Evolutionary conservation across 257 asterid species (phyloP).

Genomic region (Misopates orontium): DNA sequence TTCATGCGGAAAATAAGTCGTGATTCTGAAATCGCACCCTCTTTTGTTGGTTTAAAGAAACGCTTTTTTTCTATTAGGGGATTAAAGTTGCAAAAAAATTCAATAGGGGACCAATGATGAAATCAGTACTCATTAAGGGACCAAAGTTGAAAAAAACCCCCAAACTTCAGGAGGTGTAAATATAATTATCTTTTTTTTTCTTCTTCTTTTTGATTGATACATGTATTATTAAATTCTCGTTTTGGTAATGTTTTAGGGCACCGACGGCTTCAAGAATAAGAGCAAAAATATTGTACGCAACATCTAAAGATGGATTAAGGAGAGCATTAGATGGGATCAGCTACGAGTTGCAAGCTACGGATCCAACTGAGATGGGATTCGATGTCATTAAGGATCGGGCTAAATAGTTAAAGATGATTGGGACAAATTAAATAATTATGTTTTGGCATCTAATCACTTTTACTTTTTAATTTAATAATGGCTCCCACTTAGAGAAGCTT

Average conservation of each 20-base stretch:
- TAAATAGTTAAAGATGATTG: conserved; percentile 29
- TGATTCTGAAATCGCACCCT: too few species aligned
- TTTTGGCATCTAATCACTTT: conserved; percentile 30
- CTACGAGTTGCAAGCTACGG: conserved; percentile 91
- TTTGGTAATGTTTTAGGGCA: conserved; percentile 49
- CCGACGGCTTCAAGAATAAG: conserved; percentile 79
- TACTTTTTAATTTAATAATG: conserved; percentile 34
- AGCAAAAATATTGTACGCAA: conserved; percentile 86
- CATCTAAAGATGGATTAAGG: conserved; percentile 75
- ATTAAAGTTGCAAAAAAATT: too few species aligned
- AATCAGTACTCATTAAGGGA: too few species aligned
- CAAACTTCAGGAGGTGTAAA: too few species aligned
- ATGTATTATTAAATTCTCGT: background rate
- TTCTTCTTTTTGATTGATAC: background rate
- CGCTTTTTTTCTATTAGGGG: too few species aligned
- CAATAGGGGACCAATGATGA: too few species aligned
- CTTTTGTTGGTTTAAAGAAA: too few species aligned
- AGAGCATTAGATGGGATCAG: conserved; percentile 80
- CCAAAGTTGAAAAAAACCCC: too few species aligned
- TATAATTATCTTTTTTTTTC: too few species aligned
- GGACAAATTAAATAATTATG: conserved; percentile 23
- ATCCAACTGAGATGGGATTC: conserved; percentile 88
- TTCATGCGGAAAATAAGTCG: too few species aligned
- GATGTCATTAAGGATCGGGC: conserved; percentile 74
- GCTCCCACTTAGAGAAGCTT: conserved; percentile 36